A percentile compares a stretch with the other conserved stretches of the same genome.
These are phyloP conservation scores for Ceratobasidium sp. DNA, from an alignment of 1,284 basidiomycete genomes.

Conservation along the genomic window DNA sequence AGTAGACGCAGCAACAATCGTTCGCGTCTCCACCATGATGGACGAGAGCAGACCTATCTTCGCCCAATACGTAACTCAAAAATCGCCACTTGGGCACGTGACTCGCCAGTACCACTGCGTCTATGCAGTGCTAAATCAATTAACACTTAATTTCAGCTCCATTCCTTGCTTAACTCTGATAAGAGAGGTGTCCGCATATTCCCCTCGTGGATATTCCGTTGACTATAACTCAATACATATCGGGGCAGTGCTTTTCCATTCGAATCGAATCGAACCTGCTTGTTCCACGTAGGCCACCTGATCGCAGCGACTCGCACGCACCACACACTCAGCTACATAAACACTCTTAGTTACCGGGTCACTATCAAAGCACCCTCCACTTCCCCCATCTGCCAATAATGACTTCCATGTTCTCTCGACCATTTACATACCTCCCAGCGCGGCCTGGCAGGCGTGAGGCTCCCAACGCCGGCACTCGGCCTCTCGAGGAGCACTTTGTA, in stretches of 20 bases:
- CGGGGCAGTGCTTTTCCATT: conserved; percentile 5
- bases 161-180: not conserved
- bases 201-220: too few species aligned
- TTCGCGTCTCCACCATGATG: conserved; percentile 51
- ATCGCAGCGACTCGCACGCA: conserved; percentile 11
- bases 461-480: not conserved
- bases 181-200: too few species aligned
- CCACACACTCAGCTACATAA: not conserved
- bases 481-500: conserved; percentile 61
- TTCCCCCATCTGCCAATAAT: not conserved
- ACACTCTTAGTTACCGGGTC: not conserved
- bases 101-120: conserved; percentile 12
- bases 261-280: not conserved
- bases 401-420: conserved; percentile 22
- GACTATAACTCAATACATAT: not conserved
- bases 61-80: conserved; percentile 20
- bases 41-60: conserved; percentile 9
- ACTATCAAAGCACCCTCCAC: not conserved
- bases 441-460: not conserved
- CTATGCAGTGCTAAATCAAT: not conserved
- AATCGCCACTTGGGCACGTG: conserved; percentile 21
- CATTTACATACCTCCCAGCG: conserved; percentile 34
- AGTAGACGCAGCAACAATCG: conserved; percentile 68
- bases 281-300: conserved; percentile 5
- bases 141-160: not conserved